These are phyloP conservation scores for Mycena floridula DNA, from an alignment of 768 basidiomycete species.

Conservation along the genomic window DNA sequence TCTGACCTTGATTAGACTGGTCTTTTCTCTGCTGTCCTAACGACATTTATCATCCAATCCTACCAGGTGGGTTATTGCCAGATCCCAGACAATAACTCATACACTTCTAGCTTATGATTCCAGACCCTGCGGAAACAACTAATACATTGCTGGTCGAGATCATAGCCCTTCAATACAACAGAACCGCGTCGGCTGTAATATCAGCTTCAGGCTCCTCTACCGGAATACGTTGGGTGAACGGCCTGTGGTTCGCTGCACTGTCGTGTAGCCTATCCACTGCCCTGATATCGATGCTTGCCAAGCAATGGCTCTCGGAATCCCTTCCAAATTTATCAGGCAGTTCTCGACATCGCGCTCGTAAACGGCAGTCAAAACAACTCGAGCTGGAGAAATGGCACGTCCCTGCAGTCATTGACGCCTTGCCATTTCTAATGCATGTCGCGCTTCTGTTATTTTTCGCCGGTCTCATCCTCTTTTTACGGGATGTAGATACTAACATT, in stretches of 20 bases:
- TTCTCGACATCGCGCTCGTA: conserved; percentile 28
- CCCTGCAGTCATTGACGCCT: conserved; percentile 28
- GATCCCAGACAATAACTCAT: too few species aligned
- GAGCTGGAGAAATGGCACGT: conserved; percentile 33
- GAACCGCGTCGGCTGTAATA: conserved; percentile 7
- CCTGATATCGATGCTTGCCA: conserved; percentile 38
- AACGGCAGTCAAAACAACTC: conserved; percentile 30
- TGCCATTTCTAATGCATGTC: conserved; percentile 33
- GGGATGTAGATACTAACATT: conserved; percentile 28
- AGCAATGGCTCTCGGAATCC: conserved; percentile 38
- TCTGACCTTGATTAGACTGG: conserved; percentile 25
- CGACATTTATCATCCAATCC: conserved; percentile 37
- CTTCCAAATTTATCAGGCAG: conserved; percentile 28
- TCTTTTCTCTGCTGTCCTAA: conserved; percentile 37
- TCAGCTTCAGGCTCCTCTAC: not conserved
- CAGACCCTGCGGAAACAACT: conserved; percentile 25
- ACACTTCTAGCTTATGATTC: conserved; percentile 30
- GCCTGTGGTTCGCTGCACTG: conserved; percentile 39
- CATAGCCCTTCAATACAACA: conserved; percentile 18
- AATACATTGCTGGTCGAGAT: conserved; percentile 27
- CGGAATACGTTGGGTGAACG: conserved; percentile 35
- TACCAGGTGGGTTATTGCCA: too few species aligned
- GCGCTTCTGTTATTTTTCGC: conserved; percentile 37
- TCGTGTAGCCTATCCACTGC: conserved; percentile 36
- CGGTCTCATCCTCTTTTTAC: conserved; percentile 33